phyloP scores from a whole-genome alignment of 768 basidiomycete genomes.

The Tremella fuciformis region DNA sequence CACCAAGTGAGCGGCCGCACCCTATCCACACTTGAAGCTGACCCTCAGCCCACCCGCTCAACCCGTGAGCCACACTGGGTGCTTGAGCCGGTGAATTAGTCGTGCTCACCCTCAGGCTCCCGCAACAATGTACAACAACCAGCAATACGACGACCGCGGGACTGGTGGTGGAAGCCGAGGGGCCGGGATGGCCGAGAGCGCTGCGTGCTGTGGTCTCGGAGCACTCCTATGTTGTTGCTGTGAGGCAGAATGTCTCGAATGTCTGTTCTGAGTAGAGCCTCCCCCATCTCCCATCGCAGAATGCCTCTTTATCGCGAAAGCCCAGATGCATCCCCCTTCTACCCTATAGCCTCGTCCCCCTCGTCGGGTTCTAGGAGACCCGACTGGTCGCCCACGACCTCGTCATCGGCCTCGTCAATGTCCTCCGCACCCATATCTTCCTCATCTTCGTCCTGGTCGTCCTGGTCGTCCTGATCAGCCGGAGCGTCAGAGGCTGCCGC shows the following conservation, averaged over 20 bases:
- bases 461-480: conserved; percentile 27
- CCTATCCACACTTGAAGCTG: background rate
- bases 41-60: background rate
- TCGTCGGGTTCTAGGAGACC: conserved; percentile 53
- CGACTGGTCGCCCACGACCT: conserved; percentile 41
- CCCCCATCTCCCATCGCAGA: background rate
- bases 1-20: background rate
- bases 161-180: background rate
- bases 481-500: conserved; percentile 33
- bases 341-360: conserved; percentile 21
- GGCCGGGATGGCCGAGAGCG: conserved; percentile 3
- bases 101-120: conserved; percentile 1
- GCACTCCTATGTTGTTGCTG: conserved; percentile 14
- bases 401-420: conserved; percentile 35
- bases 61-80: background rate
- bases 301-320: background rate
- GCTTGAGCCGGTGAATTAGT: background rate
- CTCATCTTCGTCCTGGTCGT: conserved; percentile 31
- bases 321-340: conserved; percentile 4
- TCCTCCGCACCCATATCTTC: conserved; percentile 29
- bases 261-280: conserved; percentile 9
- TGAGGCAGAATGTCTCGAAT: conserved; percentile 14
- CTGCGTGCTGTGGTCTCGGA: conserved; percentile 16
- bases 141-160: conserved; percentile 8
- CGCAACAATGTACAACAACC: conserved; percentile 1